Percentiles rank a stretch among this genome's conserved stretches.
These are phyloP conservation scores for Paramecium biaurelia DNA, from an alignment of 73 alveolate genomes.

Conservation along the genomic window DNA sequence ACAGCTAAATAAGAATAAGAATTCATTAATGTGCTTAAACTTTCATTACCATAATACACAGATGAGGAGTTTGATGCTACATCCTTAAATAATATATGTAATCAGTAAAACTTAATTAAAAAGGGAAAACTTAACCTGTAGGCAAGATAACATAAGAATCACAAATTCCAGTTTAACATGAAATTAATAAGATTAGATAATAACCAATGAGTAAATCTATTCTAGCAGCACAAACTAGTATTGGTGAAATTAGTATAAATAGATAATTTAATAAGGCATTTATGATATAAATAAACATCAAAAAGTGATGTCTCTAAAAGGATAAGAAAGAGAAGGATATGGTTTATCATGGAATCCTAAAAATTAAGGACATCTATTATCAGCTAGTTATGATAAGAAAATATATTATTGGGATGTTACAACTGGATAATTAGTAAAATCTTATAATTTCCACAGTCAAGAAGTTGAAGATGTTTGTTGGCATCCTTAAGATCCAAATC, in stretches of 20 bases:
- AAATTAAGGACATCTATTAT: slow-evolving; percentile 73
- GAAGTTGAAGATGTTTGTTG: slow-evolving; percentile 96
- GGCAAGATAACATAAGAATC: background rate
- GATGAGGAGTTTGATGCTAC: background rate
- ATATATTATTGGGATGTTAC: slow-evolving; percentile 92
- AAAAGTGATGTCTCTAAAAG: slow-evolving; percentile 72
- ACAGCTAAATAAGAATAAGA: background rate
- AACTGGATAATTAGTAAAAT: slow-evolving; percentile 30
- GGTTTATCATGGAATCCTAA: background rate
- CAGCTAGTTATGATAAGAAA: slow-evolving; percentile 92
- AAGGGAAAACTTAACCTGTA: background rate
- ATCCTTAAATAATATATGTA: background rate
- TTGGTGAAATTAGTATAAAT: slow-evolving; percentile 76
- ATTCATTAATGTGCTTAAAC: background rate
- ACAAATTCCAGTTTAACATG: slow-evolving; percentile 65
- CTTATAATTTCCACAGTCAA: slow-evolving; percentile 62
- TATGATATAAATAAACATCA: slow-evolving; percentile 91
- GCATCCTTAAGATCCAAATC: slow-evolving; percentile 78
- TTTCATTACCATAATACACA: background rate
- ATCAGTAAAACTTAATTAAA: background rate
- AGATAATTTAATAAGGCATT: slow-evolving; percentile 55
- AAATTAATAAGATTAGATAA: slow-evolving; percentile 92
- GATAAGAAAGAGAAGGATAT: slow-evolving; percentile 96
- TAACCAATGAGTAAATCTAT: slow-evolving; percentile 91
- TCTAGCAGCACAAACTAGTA: slow-evolving; percentile 91